Evolutionary conservation across 371 early-diverging fungal genomes (phyloP).

Genomic region (Saksenaea vasiformis): DNA sequence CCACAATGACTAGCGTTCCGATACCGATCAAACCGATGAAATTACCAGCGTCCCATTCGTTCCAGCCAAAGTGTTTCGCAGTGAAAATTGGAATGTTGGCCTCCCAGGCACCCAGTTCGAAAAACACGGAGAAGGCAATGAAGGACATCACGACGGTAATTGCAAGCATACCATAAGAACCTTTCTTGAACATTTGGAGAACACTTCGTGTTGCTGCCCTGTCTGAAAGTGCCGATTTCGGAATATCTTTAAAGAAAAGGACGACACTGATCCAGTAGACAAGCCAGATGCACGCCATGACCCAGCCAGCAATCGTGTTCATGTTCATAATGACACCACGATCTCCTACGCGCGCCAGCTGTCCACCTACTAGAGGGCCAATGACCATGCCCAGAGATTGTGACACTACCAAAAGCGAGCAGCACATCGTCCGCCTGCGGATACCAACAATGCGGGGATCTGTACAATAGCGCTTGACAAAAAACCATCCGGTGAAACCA

Average conservation of each 20-base stretch:
- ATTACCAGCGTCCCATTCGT: conserved; percentile 1
- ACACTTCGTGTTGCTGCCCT: background rate
- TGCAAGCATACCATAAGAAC: background rate
- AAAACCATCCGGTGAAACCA: background rate
- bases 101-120: background rate
- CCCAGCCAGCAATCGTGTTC: background rate
- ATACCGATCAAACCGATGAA: background rate
- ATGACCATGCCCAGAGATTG: background rate
- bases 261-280: background rate
- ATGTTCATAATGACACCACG: background rate
- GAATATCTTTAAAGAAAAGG: background rate
- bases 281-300: background rate
- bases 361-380: background rate
- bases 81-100: conserved; percentile 1
- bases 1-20: background rate
- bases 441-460: background rate
- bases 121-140: background rate
- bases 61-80: background rate
- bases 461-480: conserved; percentile 1
- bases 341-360: background rate
- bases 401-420: background rate
- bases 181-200: background rate
- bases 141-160: background rate
- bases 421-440: background rate
- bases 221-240: background rate